These are phyloP conservation scores for Oryza coarctata DNA, from an alignment of 176 grass and related monocot species.

Conservation along the genomic window DNA sequence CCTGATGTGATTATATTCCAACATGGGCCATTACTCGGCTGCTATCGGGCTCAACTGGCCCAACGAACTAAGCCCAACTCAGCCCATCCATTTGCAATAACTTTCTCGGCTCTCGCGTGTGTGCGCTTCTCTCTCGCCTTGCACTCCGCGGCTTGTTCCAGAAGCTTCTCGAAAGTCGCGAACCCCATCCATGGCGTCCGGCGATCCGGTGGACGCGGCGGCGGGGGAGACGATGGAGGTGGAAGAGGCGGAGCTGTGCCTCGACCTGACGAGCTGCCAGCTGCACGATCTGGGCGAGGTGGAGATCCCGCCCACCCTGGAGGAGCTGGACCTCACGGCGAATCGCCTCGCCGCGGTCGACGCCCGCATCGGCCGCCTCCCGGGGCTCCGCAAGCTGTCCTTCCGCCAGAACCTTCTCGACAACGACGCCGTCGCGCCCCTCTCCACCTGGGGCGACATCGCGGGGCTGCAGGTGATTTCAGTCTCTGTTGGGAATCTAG, in stretches of 20 bases:
- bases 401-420: constrained; percentile 85
- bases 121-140: background rate
- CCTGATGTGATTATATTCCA: background rate
- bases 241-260: constrained; percentile 37
- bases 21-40: background rate
- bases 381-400: constrained; percentile 70
- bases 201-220: constrained; percentile 2
- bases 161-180: constrained; percentile 23
- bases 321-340: constrained; percentile 90
- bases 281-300: constrained; percentile 81
- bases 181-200: constrained; percentile 34
- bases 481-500: background rate
- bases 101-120: background rate
- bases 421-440: constrained; percentile 62
- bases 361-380: constrained; percentile 55
- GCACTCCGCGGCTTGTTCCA: constrained; percentile 3
- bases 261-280: constrained; percentile 90
- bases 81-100: background rate
- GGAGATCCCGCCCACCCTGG: constrained; percentile 73
- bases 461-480: constrained; percentile 61
- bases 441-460: constrained; percentile 68
- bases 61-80: background rate
- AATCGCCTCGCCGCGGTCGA: constrained; percentile 77
- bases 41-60: no score
- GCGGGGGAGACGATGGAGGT: constrained; percentile 25